Evolutionary conservation across 371 early-diverging fungal genomes (phyloP).

Genomic region (Smittium mucronatum): DNA sequence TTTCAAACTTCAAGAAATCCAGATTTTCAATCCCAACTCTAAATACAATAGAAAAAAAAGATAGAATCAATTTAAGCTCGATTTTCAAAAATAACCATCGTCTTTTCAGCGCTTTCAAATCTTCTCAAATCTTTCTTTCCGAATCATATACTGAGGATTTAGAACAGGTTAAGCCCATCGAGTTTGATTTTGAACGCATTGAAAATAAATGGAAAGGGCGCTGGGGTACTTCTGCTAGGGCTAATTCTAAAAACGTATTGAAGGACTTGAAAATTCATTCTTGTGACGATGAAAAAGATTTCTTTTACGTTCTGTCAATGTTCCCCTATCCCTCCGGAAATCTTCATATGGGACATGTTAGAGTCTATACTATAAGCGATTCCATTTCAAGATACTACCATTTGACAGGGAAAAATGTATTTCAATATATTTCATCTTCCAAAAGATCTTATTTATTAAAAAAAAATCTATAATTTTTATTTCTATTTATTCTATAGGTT

Average conservation of each 20-base stretch:
- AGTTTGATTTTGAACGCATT: conserved; percentile 17
- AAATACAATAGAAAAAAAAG: too few relatives aligned
- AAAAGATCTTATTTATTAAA: too few relatives aligned
- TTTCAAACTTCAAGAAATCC: too few relatives aligned
- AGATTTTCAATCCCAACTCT: too few relatives aligned
- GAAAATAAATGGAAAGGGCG: conserved; percentile 46
- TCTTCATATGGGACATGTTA: conserved; percentile 90
- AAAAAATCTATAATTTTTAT: background rate
- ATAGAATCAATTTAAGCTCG: too few relatives aligned
- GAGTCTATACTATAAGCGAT: conserved; percentile 86
- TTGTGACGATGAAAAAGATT: conserved; percentile 14
- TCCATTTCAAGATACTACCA: conserved; percentile 63
- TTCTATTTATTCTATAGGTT: conserved; percentile 24
- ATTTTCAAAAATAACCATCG: too few relatives aligned
- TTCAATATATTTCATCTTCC: background rate
- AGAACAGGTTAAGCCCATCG: background rate
- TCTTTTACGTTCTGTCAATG: conserved; percentile 77
- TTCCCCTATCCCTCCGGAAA: conserved; percentile 90
- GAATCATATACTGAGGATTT: too few relatives aligned
- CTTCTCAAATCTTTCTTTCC: too few relatives aligned
- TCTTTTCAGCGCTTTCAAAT: too few relatives aligned
- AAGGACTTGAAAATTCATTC: conserved; percentile 16
- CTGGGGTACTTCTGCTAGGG: conserved; percentile 32
- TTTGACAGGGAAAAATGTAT: conserved; percentile 48
- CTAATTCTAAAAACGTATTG: conserved; percentile 23